These are phyloP conservation scores for Russula vinacea DNA, from an alignment of 768 basidiomycete genomes.

Conservation along the genomic window DNA sequence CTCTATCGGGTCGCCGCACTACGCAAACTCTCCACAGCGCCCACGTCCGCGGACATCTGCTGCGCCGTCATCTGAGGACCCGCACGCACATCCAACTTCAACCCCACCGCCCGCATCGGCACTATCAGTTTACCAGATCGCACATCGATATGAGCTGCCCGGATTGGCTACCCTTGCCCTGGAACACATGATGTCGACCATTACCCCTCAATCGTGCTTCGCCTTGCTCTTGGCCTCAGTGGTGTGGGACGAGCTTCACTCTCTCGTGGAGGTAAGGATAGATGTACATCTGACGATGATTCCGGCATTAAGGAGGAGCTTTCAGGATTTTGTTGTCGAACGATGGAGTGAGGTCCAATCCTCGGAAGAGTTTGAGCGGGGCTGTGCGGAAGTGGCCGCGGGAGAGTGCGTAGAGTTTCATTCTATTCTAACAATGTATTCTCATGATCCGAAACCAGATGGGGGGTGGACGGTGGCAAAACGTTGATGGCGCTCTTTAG, in stretches of 20 bases:
- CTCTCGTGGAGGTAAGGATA: slow-evolving; percentile 53
- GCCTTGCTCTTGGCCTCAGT: slow-evolving; percentile 65
- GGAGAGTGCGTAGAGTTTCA: slow-evolving; percentile 52
- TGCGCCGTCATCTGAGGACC: slow-evolving; percentile 48
- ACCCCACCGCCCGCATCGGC: slow-evolving; percentile 66
- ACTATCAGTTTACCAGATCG: slow-evolving; percentile 70
- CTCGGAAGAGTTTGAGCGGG: slow-evolving; percentile 62
- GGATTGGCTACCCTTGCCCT: slow-evolving; percentile 62
- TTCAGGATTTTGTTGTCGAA: slow-evolving; percentile 70
- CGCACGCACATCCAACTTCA: slow-evolving; percentile 67
- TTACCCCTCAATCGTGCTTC: slow-evolving; percentile 65
- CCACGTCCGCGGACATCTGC: slow-evolving; percentile 36
- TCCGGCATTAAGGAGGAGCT: slow-evolving; percentile 20
- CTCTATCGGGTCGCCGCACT: slow-evolving; percentile 44
- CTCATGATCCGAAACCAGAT: slow-evolving; percentile 41
- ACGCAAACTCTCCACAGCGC: slow-evolving; percentile 49
- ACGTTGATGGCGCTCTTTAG: slow-evolving; percentile 65
- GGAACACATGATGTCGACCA: slow-evolving; percentile 68
- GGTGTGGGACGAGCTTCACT: slow-evolving; percentile 61
- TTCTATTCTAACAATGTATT: slow-evolving; percentile 5
- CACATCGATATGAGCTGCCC: slow-evolving; percentile 71
- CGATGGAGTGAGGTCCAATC: slow-evolving; percentile 68
- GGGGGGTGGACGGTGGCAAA: slow-evolving; percentile 69
- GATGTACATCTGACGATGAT: slow-evolving; percentile 16
- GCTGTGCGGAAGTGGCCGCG: slow-evolving; percentile 66